Evolutionary conservation across 768 basidiomycete species (phyloP).

Genomic region (Tulasnella sp.): DNA sequence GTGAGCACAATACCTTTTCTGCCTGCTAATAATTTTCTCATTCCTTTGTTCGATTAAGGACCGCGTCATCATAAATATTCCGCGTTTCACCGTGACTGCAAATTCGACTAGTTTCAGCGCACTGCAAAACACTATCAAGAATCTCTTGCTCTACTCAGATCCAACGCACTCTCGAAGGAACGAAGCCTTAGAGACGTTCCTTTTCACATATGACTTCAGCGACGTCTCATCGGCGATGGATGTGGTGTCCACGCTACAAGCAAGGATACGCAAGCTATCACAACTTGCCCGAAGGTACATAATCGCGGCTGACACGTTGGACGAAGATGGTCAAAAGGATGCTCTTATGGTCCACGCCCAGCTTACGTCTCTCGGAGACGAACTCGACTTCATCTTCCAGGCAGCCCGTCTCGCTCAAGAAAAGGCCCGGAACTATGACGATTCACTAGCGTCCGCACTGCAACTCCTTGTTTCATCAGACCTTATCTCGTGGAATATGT

Average conservation of each 20-base stretch:
- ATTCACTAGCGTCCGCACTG: constrained; percentile 63
- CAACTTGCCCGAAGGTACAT: constrained; percentile 29
- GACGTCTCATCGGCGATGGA: constrained; percentile 59
- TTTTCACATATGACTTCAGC: constrained; percentile 83
- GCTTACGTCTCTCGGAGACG: constrained; percentile 59
- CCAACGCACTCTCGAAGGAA: constrained; percentile 67
- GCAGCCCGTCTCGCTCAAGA: constrained; percentile 78
- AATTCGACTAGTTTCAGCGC: constrained; percentile 71
- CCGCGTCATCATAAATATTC: constrained; percentile 68
- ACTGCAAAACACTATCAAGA: constrained; percentile 77
- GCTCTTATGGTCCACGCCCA: constrained; percentile 62
- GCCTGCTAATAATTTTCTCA: not conserved
- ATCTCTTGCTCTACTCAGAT: constrained; percentile 84
- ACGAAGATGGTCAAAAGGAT: constrained; percentile 39
- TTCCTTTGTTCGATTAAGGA: constrained; percentile 40
- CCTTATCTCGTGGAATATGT: constrained; percentile 88
- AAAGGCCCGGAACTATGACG: constrained; percentile 42
- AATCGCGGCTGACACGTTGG: constrained; percentile 27
- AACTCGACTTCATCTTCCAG: constrained; percentile 76
- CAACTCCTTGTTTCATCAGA: constrained; percentile 70
- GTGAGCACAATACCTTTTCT: constrained; percentile 29
- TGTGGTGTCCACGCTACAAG: constrained; percentile 63
- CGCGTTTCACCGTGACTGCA: constrained; percentile 78
- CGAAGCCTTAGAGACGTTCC: constrained; percentile 67
- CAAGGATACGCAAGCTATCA: constrained; percentile 48